Conservation (phyloP, 176 grass and related monocot species). For the Cymbopogon citratus region DNA sequence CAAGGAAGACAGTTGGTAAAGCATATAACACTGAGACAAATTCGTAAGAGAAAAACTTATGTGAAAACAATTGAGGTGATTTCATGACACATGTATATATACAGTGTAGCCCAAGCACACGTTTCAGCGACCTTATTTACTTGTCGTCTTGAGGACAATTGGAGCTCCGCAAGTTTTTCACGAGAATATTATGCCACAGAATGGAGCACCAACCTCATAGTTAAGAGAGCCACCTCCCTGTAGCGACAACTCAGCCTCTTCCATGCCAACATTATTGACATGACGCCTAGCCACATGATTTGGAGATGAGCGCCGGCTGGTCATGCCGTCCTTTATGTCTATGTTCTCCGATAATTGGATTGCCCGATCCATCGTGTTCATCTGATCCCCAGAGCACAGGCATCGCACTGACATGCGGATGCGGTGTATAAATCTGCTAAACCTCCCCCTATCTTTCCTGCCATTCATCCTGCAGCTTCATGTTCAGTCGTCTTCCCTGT, state of each 20-base stretch:
- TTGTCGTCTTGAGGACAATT: background rate
- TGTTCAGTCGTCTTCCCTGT: background rate
- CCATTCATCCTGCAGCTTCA: conserved; percentile 20
- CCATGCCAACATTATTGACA: conserved; percentile 31
- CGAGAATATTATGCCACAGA: background rate
- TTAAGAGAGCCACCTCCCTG: conserved; percentile 60
- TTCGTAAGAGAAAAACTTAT: background rate
- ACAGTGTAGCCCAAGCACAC: background rate
- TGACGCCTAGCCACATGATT: conserved; percentile 26
- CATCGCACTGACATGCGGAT: conserved; percentile 63
- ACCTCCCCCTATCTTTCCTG: conserved; percentile 2
- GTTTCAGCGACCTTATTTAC: background rate
- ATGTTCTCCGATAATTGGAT: conserved; percentile 10
- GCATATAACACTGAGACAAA: background rate
- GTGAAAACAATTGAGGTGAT: background rate
- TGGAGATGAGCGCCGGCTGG: conserved; percentile 11
- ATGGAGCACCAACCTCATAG: conserved; percentile 53
- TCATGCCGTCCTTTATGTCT: conserved; percentile 10
- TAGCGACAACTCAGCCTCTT: conserved; percentile 68
- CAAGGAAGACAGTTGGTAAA: background rate
- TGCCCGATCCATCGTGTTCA: conserved; percentile 33
- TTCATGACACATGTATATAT: background rate
- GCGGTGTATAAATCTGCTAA: background rate
- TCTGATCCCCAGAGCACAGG: conserved; percentile 58
- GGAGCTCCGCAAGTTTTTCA: background rate